Evolutionary conservation across 352 stramenopile species (phyloP), one percentile per base, ranked within the genome.

Genomic region (Thalassiosira livingstoniorum): DNA sequence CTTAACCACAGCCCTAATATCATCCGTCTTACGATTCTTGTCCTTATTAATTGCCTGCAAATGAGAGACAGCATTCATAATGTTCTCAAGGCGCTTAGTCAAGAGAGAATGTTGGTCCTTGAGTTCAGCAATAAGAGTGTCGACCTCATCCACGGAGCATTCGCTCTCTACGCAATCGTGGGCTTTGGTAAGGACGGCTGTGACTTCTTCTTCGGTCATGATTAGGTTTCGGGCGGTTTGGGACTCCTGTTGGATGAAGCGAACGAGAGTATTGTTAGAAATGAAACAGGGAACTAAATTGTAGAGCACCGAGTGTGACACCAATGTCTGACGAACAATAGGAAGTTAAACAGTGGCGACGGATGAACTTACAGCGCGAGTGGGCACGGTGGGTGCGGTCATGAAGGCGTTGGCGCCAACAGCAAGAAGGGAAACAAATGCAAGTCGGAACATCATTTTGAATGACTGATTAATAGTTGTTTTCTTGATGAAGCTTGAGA

Each of bases 71-170:
- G 87, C 84, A 55, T 89, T 90, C 84, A 90, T 91, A 53, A 92
- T 88, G 7, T 86, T 85, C 39, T 87, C 83, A 18, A 94, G 53
- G 47, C 90, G 87, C n/a, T 54, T 43, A 29, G 68, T 73, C 53
- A 94, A 75, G 21, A 90, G 55, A 43, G 83, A 76, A 71, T 94
- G 65, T 43, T 91, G 87, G 23, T 88, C 83, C 45, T 92, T 90
- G 21, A 94, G 78, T 35, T 90, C 77, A n/a, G 34, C 27, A 55
- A 94, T 84, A 4, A 94, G 74, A 42, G 81, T 67, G 23, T 85
- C 75, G 23, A 94, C 86, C 67, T 93, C 87, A 57, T 92, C 75
- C 10, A 92, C 43, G 31, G 83, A 75, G 55, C 90, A 94, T 87
- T 93, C 90, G n/a, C 55, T 70, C 25, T 87, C 84, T 5, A 82